phyloP scores from a whole-genome alignment of 148 eudicot genomes.

The Dianthus caryophyllus region DNA sequence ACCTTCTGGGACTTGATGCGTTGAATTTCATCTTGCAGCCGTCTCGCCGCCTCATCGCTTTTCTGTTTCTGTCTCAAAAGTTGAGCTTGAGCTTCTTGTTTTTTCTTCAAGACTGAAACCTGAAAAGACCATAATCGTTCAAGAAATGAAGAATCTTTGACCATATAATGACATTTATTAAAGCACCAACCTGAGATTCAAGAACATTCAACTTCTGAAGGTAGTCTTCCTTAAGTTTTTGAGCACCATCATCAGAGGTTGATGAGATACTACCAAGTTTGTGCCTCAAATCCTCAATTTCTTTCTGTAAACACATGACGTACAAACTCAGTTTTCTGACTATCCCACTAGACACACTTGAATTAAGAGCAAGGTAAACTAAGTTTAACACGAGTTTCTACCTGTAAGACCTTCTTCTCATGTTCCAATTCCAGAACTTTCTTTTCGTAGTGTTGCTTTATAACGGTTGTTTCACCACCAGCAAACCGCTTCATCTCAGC shows the following conservation, averaged over 20 bases:
- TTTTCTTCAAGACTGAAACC: constrained; percentile 88
- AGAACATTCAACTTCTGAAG: constrained; percentile 84
- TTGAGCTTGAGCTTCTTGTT: constrained; percentile 98
- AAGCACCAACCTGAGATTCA: constrained; percentile 64
- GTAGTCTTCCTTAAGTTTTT: constrained; percentile 86
- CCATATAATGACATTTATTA: constrained; percentile 6
- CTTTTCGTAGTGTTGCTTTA: constrained; percentile 88
- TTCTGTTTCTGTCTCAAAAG: constrained; percentile 84
- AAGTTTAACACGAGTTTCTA: constrained; percentile 17
- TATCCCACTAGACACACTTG: neutral
- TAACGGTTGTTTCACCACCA: constrained; percentile 55
- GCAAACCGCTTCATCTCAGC: constrained; percentile 94
- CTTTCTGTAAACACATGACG: constrained; percentile 27
- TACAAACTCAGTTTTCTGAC: too few species aligned
- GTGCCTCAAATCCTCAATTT: constrained; percentile 72
- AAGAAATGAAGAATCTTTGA: neutral
- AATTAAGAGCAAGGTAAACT: neutral
- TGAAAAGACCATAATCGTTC: constrained; percentile 20
- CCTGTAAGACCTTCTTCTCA: constrained; percentile 83
- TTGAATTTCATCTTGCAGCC: constrained; percentile 93
- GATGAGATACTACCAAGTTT: constrained; percentile 74
- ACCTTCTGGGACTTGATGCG: constrained; percentile 96
- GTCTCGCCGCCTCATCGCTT: constrained; percentile 92
- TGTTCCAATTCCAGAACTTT: constrained; percentile 87
- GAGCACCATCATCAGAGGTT: constrained; percentile 66